These are phyloP conservation scores for Cercospora beticola DNA, from an alignment of 2,329 filamentous ascomycete species.

Conservation along the genomic window DNA sequence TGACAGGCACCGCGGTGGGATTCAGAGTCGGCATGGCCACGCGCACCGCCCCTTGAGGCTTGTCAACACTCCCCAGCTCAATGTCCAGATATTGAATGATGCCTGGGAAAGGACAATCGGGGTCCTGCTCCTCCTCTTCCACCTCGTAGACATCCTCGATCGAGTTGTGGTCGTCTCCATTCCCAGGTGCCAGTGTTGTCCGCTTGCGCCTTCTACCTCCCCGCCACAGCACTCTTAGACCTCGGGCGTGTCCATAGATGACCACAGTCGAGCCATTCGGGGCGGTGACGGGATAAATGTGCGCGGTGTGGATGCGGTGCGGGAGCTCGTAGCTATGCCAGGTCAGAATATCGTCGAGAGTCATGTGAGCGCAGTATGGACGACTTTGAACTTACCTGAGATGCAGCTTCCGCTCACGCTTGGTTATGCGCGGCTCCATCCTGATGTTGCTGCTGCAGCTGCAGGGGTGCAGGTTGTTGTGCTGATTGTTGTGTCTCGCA, in stretches of 20 bases:
- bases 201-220: slow-evolving; percentile 48
- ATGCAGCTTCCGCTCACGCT: slow-evolving; percentile 36
- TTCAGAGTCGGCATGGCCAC: slow-evolving; percentile 17
- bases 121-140: slow-evolving; percentile 60
- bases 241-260: slow-evolving; percentile 59
- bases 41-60: slow-evolving; percentile 49
- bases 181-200: background rate
- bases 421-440: slow-evolving; percentile 34
- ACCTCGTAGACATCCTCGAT: slow-evolving; percentile 49
- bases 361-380: background rate
- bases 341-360: slow-evolving; percentile 9
- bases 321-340: slow-evolving; percentile 58
- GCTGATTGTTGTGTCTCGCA: slow-evolving; percentile 13
- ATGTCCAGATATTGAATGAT: slow-evolving; percentile 58
- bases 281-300: slow-evolving; percentile 58
- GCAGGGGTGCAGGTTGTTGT: slow-evolving; percentile 17
- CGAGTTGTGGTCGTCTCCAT: background rate
- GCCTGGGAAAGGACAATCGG: slow-evolving; percentile 54
- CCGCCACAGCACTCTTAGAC: slow-evolving; percentile 60
- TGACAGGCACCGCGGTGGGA: slow-evolving; percentile 10
- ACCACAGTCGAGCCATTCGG: slow-evolving; percentile 63
- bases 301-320: slow-evolving; percentile 56
- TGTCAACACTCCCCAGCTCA: slow-evolving; percentile 53
- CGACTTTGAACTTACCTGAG: slow-evolving; percentile 30
- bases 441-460: slow-evolving; percentile 1